Conservation (phyloP, 2,329 filamentous ascomycete species). For the Talaromyces marneffei region DNA sequence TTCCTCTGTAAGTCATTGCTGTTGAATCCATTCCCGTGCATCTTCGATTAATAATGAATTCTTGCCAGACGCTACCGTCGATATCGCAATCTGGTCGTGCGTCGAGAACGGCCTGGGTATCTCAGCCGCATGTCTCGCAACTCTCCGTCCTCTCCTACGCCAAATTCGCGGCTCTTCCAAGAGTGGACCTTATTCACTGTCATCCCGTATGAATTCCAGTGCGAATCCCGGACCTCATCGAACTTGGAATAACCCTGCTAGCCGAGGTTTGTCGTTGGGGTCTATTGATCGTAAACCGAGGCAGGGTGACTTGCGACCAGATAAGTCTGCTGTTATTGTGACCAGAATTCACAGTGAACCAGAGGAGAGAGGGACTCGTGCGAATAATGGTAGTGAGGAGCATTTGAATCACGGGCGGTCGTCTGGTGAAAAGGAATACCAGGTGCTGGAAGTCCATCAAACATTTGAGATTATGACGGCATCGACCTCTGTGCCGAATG, state of each 20-base stretch:
- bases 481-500: not conserved
- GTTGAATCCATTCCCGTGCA: not conserved
- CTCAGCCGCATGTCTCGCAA: slow-evolving; percentile 45
- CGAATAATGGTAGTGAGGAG: too few relatives aligned
- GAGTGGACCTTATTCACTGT: slow-evolving; percentile 14
- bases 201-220: not conserved
- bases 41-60: not conserved
- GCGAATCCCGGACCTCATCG: not conserved
- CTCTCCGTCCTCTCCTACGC: slow-evolving; percentile 40
- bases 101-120: slow-evolving; percentile 38
- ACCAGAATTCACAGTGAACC: not conserved
- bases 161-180: slow-evolving; percentile 34
- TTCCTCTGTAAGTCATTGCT: slow-evolving; percentile 29
- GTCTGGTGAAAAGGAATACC: not conserved
- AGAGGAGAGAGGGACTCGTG: not conserved
- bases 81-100: slow-evolving; percentile 40
- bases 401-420: not conserved
- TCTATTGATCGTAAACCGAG: not conserved
- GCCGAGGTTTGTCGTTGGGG: not conserved
- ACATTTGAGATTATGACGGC: not conserved
- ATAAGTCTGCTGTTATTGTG: not conserved
- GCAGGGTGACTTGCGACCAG: not conserved
- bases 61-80: slow-evolving; percentile 21
- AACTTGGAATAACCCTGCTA: not conserved
- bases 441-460: not conserved